phyloP scores from a whole-genome alignment of 2,329 filamentous ascomycete species.

The Colletotrichum lini region DNA sequence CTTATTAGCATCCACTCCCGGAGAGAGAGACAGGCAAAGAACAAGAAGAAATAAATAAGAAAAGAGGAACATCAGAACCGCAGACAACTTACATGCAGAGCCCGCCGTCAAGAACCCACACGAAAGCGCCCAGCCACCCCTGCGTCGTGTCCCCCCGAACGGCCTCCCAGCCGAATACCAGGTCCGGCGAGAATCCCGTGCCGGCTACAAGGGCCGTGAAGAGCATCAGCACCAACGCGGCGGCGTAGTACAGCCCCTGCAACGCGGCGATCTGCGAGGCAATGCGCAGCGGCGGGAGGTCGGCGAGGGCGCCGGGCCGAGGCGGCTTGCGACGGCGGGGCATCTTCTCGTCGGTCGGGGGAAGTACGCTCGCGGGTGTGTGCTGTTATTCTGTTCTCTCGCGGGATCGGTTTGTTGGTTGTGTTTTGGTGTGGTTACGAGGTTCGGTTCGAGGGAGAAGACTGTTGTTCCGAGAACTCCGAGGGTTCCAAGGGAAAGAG shows the following conservation, averaged over 20 bases:
- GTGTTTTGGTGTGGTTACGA: not conserved
- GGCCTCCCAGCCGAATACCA: constrained; percentile 72
- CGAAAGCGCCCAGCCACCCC: constrained; percentile 71
- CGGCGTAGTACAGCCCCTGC: constrained; percentile 69
- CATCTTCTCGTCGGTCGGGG: constrained; percentile 55
- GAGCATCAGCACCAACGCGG: constrained; percentile 66
- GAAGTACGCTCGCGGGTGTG: not conserved
- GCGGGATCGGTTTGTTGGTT: not conserved
- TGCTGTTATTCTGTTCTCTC: not conserved
- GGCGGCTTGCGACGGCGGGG: constrained; percentile 70
- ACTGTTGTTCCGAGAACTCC: no score
- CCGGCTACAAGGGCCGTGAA: constrained; percentile 74
- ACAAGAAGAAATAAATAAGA: not conserved
- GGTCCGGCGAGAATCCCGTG: constrained; percentile 64
- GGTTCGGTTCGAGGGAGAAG: not conserved
- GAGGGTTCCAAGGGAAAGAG: not conserved
- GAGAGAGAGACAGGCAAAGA: not conserved
- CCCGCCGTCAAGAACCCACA: constrained; percentile 71
- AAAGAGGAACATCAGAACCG: not conserved
- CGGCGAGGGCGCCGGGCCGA: constrained; percentile 71
- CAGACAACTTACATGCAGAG: constrained; percentile 61
- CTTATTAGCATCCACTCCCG: not conserved
- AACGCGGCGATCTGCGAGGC: constrained; percentile 71
- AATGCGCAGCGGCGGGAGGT: constrained; percentile 73
- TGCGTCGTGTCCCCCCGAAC: constrained; percentile 74